Evolutionary conservation across 495 filamentous ascomycete species (phyloP).

Genomic region (Umbilicaria muhlenbergii): DNA sequence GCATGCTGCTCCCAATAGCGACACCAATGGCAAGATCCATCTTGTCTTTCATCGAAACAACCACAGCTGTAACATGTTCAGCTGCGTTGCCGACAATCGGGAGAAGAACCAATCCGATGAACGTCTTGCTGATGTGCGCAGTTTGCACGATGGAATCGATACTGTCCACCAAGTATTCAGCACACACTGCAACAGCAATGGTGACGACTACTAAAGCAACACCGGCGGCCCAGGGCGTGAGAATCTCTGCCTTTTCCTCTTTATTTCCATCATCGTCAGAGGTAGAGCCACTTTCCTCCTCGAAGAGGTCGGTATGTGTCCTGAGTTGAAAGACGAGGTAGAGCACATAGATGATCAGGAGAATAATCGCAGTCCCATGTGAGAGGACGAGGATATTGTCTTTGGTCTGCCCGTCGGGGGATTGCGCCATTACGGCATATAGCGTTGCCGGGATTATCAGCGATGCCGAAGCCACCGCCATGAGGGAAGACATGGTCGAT

Average conservation of each 20-base stretch:
- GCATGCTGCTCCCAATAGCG: constrained; percentile 82
- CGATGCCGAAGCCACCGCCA: constrained; percentile 81
- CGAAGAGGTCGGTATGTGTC: constrained; percentile 69
- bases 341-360: constrained; percentile 74
- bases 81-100: constrained; percentile 97
- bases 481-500: constrained; percentile 88
- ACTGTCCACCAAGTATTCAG: constrained; percentile 84
- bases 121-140: constrained; percentile 82
- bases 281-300: constrained; percentile 34
- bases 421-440: constrained; percentile 38
- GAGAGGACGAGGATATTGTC: constrained; percentile 68
- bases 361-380: constrained; percentile 77
- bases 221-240: constrained; percentile 55
- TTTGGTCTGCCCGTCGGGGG: constrained; percentile 23
- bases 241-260: constrained; percentile 42
- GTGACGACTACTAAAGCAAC: constrained; percentile 63
- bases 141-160: constrained; percentile 78
- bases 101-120: constrained; percentile 88
- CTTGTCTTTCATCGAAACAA: constrained; percentile 87
- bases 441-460: constrained; percentile 83
- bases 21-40: constrained; percentile 96
- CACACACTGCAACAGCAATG: constrained; percentile 72
- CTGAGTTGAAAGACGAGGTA: constrained; percentile 85
- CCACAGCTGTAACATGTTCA: constrained; percentile 88
- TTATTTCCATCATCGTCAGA: constrained; percentile 22